phyloP scores from a whole-genome alignment of 2,329 filamentous ascomycete genomes.

The Pyrenochaeta sp. region DNA sequence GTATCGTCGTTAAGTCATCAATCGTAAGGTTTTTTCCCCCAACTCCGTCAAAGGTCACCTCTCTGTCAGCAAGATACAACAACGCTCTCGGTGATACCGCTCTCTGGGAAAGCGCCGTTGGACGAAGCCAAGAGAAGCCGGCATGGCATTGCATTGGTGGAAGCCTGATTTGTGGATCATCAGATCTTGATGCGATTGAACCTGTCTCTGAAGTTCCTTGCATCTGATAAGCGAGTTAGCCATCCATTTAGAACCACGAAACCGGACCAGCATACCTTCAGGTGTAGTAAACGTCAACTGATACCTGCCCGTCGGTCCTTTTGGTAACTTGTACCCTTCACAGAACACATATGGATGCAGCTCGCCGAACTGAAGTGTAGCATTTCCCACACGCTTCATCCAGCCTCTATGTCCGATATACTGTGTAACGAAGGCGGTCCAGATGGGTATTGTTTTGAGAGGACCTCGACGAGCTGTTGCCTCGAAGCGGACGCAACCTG shows the following conservation, averaged over 20 bases:
- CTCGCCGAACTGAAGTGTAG: constrained; percentile 59
- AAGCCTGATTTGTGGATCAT: neutral
- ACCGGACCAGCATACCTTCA: constrained; percentile 34
- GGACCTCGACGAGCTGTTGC: constrained; percentile 63
- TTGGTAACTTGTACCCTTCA: constrained; percentile 55
- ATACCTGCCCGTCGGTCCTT: constrained; percentile 40
- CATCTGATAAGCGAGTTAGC: constrained; percentile 27
- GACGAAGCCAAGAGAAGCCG: neutral
- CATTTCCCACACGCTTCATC: constrained; percentile 55
- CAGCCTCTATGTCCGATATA: constrained; percentile 58
- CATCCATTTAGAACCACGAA: neutral
- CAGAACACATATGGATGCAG: constrained; percentile 64
- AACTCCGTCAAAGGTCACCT: constrained; percentile 7
- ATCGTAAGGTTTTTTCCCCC: constrained; percentile 30
- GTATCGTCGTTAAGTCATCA: constrained; percentile 33
- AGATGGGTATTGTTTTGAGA: constrained; percentile 64
- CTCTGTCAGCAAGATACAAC: no score
- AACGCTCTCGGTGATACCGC: neutral
- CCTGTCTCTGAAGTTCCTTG: constrained; percentile 39
- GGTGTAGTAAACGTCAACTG: constrained; percentile 44
- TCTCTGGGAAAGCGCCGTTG: no score
- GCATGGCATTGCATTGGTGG: neutral
- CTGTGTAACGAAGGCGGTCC: constrained; percentile 60
- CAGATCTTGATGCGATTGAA: constrained; percentile 41
- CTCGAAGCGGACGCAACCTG: constrained; percentile 64